phyloP scores from a whole-genome alignment of 345 rosid genomes.

The Nasturtium officinale region DNA sequence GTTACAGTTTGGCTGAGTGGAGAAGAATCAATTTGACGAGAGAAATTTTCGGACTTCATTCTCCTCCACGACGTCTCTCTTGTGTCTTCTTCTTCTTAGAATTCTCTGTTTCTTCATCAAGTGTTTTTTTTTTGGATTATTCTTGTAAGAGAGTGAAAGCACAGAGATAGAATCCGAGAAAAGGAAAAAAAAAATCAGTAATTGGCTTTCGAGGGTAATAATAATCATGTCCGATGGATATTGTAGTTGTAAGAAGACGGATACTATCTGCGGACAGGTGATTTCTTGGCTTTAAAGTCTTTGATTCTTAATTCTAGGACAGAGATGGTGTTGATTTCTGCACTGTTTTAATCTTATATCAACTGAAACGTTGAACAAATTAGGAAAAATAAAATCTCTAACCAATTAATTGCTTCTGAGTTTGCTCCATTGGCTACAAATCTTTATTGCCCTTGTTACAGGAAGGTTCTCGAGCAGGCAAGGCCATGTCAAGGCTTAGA shows the following conservation, averaged over 20 bases:
- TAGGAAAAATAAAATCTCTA: not conserved
- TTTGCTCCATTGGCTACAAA: not conserved
- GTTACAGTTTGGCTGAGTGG: not conserved
- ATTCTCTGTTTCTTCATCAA: not conserved
- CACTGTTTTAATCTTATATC: not conserved
- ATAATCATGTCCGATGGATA: constrained; percentile 65
- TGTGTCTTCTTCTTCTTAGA: not conserved
- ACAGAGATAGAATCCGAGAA: not conserved
- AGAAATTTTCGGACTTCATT: constrained; percentile 6
- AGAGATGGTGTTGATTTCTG: not conserved
- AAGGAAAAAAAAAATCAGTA: not conserved
- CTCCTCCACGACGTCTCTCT: not conserved
- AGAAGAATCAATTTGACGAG: not conserved
- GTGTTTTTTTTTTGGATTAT: not conserved
- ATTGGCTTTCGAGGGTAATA: not conserved
- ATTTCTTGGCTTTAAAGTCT: not conserved
- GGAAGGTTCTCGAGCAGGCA: constrained; percentile 41
- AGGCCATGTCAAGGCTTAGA: constrained; percentile 24
- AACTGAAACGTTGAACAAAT: not conserved
- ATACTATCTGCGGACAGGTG: constrained; percentile 77
- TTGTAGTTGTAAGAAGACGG: constrained; percentile 79
- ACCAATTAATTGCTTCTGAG: not conserved
- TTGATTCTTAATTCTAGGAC: not conserved
- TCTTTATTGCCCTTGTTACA: not conserved
- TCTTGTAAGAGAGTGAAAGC: not conserved